phyloP scores from a whole-genome alignment of 1,284 basidiomycete genomes.

The Melampsora americana region DNA sequence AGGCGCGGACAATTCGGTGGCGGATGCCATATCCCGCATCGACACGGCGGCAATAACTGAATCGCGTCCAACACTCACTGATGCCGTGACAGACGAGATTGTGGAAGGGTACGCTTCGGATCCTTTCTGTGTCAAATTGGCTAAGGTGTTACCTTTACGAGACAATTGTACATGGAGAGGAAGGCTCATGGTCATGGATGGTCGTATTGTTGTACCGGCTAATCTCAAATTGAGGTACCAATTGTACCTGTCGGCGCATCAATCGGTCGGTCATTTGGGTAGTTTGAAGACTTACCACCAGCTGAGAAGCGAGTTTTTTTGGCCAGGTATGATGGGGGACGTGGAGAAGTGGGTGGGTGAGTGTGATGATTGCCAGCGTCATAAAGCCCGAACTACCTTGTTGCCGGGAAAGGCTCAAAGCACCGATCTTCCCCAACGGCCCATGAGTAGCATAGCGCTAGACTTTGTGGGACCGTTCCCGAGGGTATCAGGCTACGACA shows the following conservation, averaged over 20 bases:
- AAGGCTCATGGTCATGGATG: background rate
- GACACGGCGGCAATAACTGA: background rate
- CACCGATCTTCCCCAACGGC: background rate
- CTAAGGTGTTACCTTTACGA: slow-evolving; percentile 3
- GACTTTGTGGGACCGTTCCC: background rate
- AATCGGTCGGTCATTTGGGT: background rate
- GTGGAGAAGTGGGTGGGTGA: background rate
- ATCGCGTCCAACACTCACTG: background rate
- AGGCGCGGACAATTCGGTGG: background rate
- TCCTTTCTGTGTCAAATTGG: background rate
- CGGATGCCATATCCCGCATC: background rate
- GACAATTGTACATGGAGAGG: background rate
- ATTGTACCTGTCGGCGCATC: background rate
- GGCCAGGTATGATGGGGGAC: background rate
- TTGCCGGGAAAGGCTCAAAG: background rate
- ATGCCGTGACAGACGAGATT: background rate
- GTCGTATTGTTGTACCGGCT: background rate
- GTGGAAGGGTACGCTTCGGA: background rate
- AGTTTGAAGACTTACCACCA: background rate
- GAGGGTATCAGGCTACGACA: background rate
- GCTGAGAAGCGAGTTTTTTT: background rate
- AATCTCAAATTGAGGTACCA: background rate
- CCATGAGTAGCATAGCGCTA: background rate
- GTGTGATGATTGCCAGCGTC: background rate
- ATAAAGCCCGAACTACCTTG: background rate